Base-by-base conservation (phyloP, 306 rosid species). In the Lathyrus sativus region DNA sequence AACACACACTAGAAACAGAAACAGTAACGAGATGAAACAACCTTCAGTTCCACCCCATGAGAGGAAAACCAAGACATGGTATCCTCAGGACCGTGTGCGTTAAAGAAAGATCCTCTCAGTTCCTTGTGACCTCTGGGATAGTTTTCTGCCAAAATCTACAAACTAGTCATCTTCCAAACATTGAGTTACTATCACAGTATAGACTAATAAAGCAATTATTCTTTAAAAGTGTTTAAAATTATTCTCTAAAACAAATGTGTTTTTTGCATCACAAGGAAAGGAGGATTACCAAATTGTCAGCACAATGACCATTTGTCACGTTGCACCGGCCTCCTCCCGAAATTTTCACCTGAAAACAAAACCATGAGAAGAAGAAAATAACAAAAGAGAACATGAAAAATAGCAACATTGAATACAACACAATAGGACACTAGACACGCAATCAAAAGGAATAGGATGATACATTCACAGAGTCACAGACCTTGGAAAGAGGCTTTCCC, bases 291-390 rank as follows among this genome's bases (percentile, higher is more conserved):
- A 73, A 68, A 78, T 82, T 74, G 70, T 92, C 96, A 72, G 64
- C 50, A 72, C 75, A 86, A 72, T 86, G 93, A 56, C 98, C 98
- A 67, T 88, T 92, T 17, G 98, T 92, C 78, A 92, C 98, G 71
- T 92, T 92, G 83, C 98, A 92, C 26, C 96, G 78, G 46, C 98
- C 98, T 62, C 96, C 98, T 26, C 96, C 96, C 28, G 98, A 92
- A 78, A 92, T 71, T 80, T 85, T 88, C 7, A 92, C 98, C 96
- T 89, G 82, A 76, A 46, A 74, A 68, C 6, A 66, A 39, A 31
- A 71, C 51, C 71, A 67, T 29, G n/a, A 9, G 14, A 46, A 17
- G 46, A 68, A 44, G 38, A 62, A 42, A 19, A 55, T 62, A 18
- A 62, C 67, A 39, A 57, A 12, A 12, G 44, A 68, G 49, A 58